These are phyloP conservation scores for Candida sithepensis DNA, from an alignment of 805 yeast genomes.

Conservation along the genomic window DNA sequence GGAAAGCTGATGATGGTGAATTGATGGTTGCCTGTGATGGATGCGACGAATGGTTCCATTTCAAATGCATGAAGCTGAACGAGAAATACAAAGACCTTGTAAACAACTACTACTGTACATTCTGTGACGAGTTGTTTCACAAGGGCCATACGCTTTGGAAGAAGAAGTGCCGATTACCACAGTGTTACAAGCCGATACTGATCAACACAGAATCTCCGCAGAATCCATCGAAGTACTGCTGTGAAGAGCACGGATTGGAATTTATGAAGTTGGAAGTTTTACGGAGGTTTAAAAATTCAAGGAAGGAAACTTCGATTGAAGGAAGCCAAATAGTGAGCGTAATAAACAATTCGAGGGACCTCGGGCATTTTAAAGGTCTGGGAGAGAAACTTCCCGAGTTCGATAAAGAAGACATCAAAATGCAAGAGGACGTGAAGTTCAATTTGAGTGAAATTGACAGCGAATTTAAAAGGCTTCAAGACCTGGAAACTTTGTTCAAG, in stretches of 20 bases:
- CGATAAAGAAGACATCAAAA: conserved; percentile 9
- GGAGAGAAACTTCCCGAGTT: conserved; percentile 44
- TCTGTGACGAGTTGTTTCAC: conserved; percentile 51
- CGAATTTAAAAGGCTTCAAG: conserved; percentile 16
- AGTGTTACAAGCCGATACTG: conserved; percentile 55
- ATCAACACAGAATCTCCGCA: conserved; percentile 19
- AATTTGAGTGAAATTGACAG: conserved; percentile 20
- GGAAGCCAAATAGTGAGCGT: conserved; percentile 14
- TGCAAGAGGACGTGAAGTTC: conserved; percentile 3
- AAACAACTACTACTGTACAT: conserved; percentile 65
- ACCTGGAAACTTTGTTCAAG: conserved; percentile 9
- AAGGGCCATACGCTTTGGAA: conserved; percentile 64
- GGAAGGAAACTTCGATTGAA: conserved; percentile 8
- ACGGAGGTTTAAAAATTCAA: conserved; percentile 10
- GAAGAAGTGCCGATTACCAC: conserved; percentile 61
- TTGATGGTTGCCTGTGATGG: conserved; percentile 94
- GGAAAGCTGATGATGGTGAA: conserved; percentile 72
- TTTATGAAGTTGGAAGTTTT: conserved; percentile 36
- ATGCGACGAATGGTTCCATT: conserved; percentile 95
- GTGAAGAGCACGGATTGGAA: conserved; percentile 61
- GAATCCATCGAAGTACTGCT: conserved; percentile 65
- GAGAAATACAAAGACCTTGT: conserved; percentile 51
- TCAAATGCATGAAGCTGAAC: conserved; percentile 65
- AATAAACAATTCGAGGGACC: conserved; percentile 12
- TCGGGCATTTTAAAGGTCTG: conserved; percentile 23